Base-by-base conservation (phyloP, 225 moss, liverwort and hornwort genomes). In the Sphagnum contortum region DNA sequence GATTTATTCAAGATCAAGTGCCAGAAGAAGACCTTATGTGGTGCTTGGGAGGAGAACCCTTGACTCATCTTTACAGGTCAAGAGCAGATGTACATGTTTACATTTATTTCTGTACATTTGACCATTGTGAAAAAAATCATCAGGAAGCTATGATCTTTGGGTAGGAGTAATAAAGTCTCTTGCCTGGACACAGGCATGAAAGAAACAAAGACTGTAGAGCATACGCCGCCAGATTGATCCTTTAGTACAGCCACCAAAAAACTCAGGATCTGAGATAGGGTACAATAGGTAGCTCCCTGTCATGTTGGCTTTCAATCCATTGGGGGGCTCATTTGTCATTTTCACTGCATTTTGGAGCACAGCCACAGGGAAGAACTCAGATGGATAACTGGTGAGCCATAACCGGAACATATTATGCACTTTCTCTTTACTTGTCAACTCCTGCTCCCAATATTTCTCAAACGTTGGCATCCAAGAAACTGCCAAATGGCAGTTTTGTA, bases 401-500 rank as follows among this genome's bases (percentile, higher is more conserved):
- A 94, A 71, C 57, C 94, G 56, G 6, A 94, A 94, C 5, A 74
- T 76, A 0, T 71, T 49, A 2, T 82, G 77, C 2, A 93, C 88
- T 64, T 87, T 89, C 0, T 87, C 83, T 60, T 69, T 79, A 0
- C 68, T 85, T 0, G 91, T 91, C 7, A 94, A 65, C 69, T 94
- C 89, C 44, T 83, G 74, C 49, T 94, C 94, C 94, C 94, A 94
- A 49, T 78, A 91, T 64, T 87, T 87, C 70, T 94, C 88, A 70
- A 93, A 93, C 0, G 88, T 80, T 4, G 94, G 83, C 94, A 94
- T 91, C 91, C 94, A 94, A 0, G 91, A 91, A 2, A 91, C 85
- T 2, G 94, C 91, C 0, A 91, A 63, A 61, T 94, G 94, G 55
- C 94, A 94, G 0, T 91, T 94, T 74, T 91, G 91, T 61, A 94